Conservation (phyloP, 805 yeast genomes). For the Starmerella bombicola region DNA sequence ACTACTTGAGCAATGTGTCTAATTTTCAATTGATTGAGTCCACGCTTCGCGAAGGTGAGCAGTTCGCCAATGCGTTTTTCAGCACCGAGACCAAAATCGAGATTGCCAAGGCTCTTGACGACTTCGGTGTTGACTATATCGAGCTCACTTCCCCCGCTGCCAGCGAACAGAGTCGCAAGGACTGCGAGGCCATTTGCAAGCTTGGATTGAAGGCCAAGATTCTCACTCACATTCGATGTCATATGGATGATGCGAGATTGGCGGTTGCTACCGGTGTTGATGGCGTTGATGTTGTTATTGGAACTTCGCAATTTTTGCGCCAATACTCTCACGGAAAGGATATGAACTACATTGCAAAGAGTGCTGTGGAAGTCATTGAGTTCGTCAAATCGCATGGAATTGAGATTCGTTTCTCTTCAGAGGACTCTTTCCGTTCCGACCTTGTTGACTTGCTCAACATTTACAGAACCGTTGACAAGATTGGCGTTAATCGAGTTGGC, state of each 20-base stretch:
- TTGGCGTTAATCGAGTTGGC: constrained; percentile 97
- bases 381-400: constrained; percentile 93
- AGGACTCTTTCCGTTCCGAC: constrained; percentile 95
- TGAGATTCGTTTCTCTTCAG: constrained; percentile 92
- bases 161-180: constrained; percentile 79
- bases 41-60: constrained; percentile 96
- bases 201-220: constrained; percentile 91
- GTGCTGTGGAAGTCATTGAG: constrained; percentile 93
- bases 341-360: constrained; percentile 92
- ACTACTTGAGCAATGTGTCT: constrained; percentile 77
- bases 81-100: constrained; percentile 88
- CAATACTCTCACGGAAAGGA: constrained; percentile 96
- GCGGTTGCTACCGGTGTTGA: constrained; percentile 98
- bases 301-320: constrained; percentile 89
- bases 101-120: constrained; percentile 93
- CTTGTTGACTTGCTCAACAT: constrained; percentile 89
- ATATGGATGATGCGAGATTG: constrained; percentile 95
- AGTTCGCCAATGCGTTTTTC: constrained; percentile 94
- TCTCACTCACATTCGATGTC: constrained; percentile 93
- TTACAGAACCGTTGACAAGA: constrained; percentile 90
- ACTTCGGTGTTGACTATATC: constrained; percentile 95
- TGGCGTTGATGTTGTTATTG: constrained; percentile 97
- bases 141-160: constrained; percentile 98
- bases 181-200: constrained; percentile 97
- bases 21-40: constrained; percentile 88